Conservation (phyloP, 2,329 filamentous ascomycete species). For the Dothideomycetidae sp. region DNA sequence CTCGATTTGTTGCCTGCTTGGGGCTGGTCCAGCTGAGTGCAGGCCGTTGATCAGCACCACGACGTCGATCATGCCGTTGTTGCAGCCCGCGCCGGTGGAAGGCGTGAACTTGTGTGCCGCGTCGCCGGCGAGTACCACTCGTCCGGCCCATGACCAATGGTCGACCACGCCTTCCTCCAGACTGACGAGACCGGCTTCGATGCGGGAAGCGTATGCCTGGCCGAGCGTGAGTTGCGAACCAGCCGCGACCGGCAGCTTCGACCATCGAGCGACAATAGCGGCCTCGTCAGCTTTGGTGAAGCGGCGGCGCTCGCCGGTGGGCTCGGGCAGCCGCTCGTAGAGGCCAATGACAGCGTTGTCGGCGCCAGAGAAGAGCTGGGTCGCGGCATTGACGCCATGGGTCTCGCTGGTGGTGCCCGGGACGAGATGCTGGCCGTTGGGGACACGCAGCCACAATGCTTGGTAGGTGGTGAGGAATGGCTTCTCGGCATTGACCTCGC, state of each 20-base stretch:
- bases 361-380: slow-evolving; percentile 18
- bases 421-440: no score
- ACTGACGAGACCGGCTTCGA: slow-evolving; percentile 20
- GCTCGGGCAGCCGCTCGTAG: slow-evolving; percentile 20
- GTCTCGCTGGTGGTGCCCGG: no score
- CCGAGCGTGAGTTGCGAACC: no score
- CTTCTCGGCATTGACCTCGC: no score
- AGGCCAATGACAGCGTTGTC: slow-evolving; percentile 23
- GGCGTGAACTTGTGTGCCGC: slow-evolving; percentile 28
- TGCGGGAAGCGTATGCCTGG: slow-evolving; percentile 17
- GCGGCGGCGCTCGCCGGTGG: slow-evolving; percentile 16
- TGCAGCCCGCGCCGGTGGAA: slow-evolving; percentile 24
- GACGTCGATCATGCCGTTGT: slow-evolving; percentile 23
- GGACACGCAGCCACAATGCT: no score
- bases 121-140: slow-evolving; percentile 26
- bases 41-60: no score
- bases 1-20: no score
- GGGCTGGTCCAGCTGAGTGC: no score
- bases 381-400: slow-evolving; percentile 1
- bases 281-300: slow-evolving; percentile 20
- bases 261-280: slow-evolving; percentile 18
- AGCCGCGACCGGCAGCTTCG: slow-evolving; percentile 18
- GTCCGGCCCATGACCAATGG: slow-evolving; percentile 23
- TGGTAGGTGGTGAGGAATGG: no score
- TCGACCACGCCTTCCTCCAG: slow-evolving; percentile 27